Percentiles rank a stretch among this genome's conserved stretches.
Conservation (phyloP, 2,329 filamentous ascomycete genomes). For the Exophiala calicioides region DNA sequence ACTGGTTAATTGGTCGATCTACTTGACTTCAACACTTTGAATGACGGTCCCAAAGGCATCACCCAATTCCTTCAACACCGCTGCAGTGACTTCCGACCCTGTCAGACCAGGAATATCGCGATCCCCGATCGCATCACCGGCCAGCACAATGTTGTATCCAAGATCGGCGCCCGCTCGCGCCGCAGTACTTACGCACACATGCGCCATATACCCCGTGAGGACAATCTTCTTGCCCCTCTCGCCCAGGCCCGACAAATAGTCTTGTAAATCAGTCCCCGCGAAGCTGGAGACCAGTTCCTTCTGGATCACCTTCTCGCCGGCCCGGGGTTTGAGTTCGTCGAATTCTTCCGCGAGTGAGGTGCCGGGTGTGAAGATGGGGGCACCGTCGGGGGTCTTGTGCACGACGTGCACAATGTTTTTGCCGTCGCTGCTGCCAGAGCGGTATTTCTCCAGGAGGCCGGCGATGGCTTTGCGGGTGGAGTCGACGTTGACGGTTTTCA, state of each 20-base stretch:
- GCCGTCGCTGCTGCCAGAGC: slow-evolving; percentile 36
- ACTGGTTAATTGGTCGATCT: too few relatives aligned
- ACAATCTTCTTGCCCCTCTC: slow-evolving; percentile 59
- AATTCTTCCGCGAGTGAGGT: slow-evolving; percentile 64
- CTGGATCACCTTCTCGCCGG: slow-evolving; percentile 58
- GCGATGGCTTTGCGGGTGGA: slow-evolving; percentile 59
- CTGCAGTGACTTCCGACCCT: slow-evolving; percentile 55
- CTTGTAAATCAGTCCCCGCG: slow-evolving; percentile 60
- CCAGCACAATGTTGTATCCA: slow-evolving; percentile 65
- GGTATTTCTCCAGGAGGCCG: slow-evolving; percentile 60
- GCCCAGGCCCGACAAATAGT: slow-evolving; percentile 50
- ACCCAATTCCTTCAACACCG: slow-evolving; percentile 58
- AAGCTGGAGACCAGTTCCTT: slow-evolving; percentile 64
- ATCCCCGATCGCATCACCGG: slow-evolving; percentile 65
- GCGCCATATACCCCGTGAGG: slow-evolving; percentile 52
- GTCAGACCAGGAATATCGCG: slow-evolving; percentile 64
- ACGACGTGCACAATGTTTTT: slow-evolving; percentile 62
- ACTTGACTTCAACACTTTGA: slow-evolving; percentile 48
- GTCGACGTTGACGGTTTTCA: slow-evolving; percentile 56
- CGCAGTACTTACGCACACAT: slow-evolving; percentile 65
- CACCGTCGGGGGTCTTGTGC: slow-evolving; percentile 60
- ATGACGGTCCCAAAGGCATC: slow-evolving; percentile 66
- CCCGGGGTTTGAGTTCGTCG: slow-evolving; percentile 56
- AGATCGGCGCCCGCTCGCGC: slow-evolving; percentile 61
- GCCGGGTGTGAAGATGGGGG: slow-evolving; percentile 66